phyloP scores from a whole-genome alignment of 108 stramenopile genomes.

The Discostella pseudostelligera region DNA sequence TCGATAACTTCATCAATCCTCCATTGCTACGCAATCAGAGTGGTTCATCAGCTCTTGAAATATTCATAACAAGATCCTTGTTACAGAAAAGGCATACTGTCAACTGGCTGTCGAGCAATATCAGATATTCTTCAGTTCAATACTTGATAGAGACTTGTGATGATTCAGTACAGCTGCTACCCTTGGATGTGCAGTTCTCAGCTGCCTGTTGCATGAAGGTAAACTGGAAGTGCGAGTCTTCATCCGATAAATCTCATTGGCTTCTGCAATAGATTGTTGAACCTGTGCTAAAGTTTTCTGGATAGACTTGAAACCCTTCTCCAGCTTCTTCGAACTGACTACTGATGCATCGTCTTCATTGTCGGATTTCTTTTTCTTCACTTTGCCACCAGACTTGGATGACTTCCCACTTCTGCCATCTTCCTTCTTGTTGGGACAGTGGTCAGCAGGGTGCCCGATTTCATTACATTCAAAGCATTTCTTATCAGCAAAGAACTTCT shows the following conservation, averaged over 20 bases:
- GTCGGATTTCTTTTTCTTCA: neutral
- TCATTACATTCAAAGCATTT: constrained; percentile 8
- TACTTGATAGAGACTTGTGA: neutral
- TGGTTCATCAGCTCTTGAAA: neutral
- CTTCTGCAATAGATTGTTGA: neutral
- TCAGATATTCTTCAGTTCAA: neutral
- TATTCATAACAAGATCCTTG: neutral
- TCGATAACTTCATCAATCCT: neutral
- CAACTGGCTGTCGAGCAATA: constrained; percentile 15
- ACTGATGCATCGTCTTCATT: constrained; percentile 1
- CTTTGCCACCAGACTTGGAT: too few species aligned
- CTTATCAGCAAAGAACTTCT: constrained; percentile 7
- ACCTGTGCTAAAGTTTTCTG: neutral
- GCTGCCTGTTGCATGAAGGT: too few species aligned
- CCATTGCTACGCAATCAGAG: constrained; percentile 3
- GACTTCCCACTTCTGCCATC: too few species aligned
- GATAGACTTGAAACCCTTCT: constrained; percentile 9
- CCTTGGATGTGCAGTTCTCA: neutral
- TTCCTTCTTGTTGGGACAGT: neutral
- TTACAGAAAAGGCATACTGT: constrained; percentile 12
- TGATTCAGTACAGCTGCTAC: neutral
- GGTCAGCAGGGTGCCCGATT: neutral
- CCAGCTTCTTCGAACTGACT: neutral
- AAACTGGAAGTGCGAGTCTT: constrained; percentile 11
- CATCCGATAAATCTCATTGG: neutral